These are phyloP conservation scores for Diplodia sapinea DNA, from an alignment of 2,329 filamentous ascomycete species.

Conservation along the genomic window DNA sequence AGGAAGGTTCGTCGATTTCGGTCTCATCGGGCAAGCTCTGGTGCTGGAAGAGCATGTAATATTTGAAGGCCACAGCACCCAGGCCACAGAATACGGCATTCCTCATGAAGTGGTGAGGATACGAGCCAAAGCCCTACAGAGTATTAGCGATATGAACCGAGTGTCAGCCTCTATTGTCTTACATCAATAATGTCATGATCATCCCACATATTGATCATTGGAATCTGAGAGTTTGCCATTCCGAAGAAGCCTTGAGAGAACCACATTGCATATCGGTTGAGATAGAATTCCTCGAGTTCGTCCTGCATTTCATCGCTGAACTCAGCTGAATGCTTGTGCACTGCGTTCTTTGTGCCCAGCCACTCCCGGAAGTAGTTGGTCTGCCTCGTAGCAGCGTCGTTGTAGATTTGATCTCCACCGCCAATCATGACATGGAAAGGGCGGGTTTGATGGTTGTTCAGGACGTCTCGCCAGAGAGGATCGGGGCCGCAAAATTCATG, in stretches of 20 bases:
- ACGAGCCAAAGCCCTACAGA: conserved; percentile 80
- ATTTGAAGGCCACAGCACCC: conserved; percentile 93
- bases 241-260: conserved; percentile 94
- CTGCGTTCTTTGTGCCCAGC: conserved; percentile 78
- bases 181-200: conserved; percentile 71
- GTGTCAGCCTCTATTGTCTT: conserved; percentile 37
- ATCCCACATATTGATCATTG: conserved; percentile 98
- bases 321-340: conserved; percentile 77
- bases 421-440: conserved; percentile 99
- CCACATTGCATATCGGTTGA: conserved; percentile 90
- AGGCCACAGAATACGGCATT: conserved; percentile 88
- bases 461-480: conserved; percentile 93
- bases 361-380: conserved; percentile 81
- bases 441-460: conserved; percentile 87
- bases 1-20: conserved; percentile 84
- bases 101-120: conserved; percentile 88
- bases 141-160: conserved; percentile 9
- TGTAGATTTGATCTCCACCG: conserved; percentile 96
- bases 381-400: conserved; percentile 79
- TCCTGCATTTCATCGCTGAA: conserved; percentile 84
- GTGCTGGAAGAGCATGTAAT: conserved; percentile 98
- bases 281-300: conserved; percentile 86
- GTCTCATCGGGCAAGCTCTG: conserved; percentile 85
- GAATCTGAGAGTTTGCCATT: conserved; percentile 92
- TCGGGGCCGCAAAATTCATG: conserved; percentile 89